phyloP scores from a whole-genome alignment of 2,329 filamentous ascomycete genomes.

The Apiospora koreana region DNA sequence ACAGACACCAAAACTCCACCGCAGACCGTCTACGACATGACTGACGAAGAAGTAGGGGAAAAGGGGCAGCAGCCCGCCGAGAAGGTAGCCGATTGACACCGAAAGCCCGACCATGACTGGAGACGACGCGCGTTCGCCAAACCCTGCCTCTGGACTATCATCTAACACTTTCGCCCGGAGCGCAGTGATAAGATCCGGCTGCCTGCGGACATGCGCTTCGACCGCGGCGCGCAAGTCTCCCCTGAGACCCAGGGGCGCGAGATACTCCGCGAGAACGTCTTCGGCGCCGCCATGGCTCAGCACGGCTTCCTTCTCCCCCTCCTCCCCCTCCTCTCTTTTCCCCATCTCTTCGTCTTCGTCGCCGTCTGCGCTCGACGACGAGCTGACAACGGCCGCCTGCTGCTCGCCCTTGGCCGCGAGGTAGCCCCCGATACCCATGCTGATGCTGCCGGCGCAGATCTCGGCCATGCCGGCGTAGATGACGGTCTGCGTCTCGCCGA shows the following conservation, averaged over 20 bases:
- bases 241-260: conserved; percentile 27
- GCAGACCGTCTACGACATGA: conserved; percentile 50
- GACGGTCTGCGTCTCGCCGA: conserved; percentile 66
- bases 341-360: no score
- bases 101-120: conserved; percentile 61
- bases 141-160: conserved; percentile 33
- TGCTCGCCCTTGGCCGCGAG: conserved; percentile 63
- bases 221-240: conserved; percentile 25
- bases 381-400: conserved; percentile 15
- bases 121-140: conserved; percentile 29
- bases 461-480: conserved; percentile 75
- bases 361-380: not conserved
- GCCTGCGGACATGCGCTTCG: conserved; percentile 22
- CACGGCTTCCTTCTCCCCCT: conserved; percentile 32
- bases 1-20: conserved; percentile 62
- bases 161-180: conserved; percentile 28
- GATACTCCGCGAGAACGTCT: conserved; percentile 22
- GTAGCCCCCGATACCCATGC: conserved; percentile 76
- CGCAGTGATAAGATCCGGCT: conserved; percentile 15
- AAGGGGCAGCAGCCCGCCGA: conserved; percentile 71
- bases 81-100: conserved; percentile 68
- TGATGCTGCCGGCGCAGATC: conserved; percentile 74
- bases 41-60: conserved; percentile 66
- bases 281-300: conserved; percentile 8
- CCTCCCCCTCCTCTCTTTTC: no score